Percentiles rank a stretch among this genome's conserved stretches.
Evolutionary conservation across 495 filamentous ascomycete genomes (phyloP).

Genomic region (Aspergillus panamensis): DNA sequence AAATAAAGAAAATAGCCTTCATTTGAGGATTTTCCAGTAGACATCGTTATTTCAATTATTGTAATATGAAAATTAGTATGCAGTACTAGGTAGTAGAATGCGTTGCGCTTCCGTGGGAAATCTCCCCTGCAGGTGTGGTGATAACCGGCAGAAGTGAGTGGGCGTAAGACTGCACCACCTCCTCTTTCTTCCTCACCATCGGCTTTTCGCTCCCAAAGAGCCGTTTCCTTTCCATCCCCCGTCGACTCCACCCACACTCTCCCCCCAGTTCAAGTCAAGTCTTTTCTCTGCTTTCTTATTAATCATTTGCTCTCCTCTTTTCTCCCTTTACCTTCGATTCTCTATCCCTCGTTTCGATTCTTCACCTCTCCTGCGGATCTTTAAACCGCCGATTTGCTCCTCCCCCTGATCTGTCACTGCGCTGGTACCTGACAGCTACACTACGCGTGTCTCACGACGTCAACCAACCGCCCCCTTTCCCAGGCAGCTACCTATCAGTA

Average conservation of each 20-base stretch:
- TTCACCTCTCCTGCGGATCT: conserved; percentile 2
- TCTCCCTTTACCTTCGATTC: conserved; percentile 8
- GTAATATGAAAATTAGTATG: too few species aligned
- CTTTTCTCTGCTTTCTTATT: background rate
- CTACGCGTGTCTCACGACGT: conserved; percentile 25
- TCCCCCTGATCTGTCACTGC: conserved; percentile 12
- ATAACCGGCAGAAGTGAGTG: background rate
- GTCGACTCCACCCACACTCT: background rate
- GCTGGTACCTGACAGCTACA: conserved; percentile 19
- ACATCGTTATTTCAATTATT: too few species aligned
- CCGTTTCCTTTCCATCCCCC: conserved; percentile 7
- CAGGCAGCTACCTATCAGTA: conserved; percentile 7
- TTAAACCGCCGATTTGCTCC: background rate
- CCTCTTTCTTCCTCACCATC: background rate
- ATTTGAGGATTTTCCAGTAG: too few species aligned
- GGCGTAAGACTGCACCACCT: background rate
- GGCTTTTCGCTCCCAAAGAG: background rate
- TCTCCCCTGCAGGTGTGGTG: background rate
- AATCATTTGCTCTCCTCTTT: conserved; percentile 6
- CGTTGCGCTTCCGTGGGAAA: too few species aligned
- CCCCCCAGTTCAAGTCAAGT: background rate
- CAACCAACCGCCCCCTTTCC: conserved; percentile 9
- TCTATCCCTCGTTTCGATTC: background rate
- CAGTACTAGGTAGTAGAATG: too few species aligned
- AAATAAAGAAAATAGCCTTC: too few species aligned